phyloP scores from a whole-genome alignment of 352 stramenopile species.

The Globisporangium yorkense region DNA sequence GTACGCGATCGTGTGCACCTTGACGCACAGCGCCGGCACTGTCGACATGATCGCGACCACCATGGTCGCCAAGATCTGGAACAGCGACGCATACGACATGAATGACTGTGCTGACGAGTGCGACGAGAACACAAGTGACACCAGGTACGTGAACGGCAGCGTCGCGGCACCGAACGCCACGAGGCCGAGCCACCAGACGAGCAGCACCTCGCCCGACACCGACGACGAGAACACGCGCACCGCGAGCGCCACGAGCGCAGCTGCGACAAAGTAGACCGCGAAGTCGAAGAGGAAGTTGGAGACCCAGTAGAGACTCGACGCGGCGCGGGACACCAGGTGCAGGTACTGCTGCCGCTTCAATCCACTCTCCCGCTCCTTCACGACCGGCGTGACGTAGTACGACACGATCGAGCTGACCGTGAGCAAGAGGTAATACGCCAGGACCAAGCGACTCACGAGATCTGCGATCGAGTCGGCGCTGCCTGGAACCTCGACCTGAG shows the following conservation, averaged over 20 bases:
- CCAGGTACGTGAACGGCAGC: constrained; percentile 60
- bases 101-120: constrained; percentile 76
- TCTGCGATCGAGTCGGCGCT: neutral
- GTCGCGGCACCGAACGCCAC: constrained; percentile 42
- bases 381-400: constrained; percentile 57
- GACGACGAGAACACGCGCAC: constrained; percentile 30
- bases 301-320: constrained; percentile 61
- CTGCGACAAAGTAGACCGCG: constrained; percentile 30
- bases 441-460: constrained; percentile 84
- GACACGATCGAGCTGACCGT: constrained; percentile 56
- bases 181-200: constrained; percentile 29
- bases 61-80: constrained; percentile 55
- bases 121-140: constrained; percentile 63
- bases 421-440: constrained; percentile 80
- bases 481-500: neutral
- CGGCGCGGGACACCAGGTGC: constrained; percentile 42
- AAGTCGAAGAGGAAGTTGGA: constrained; percentile 69
- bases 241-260: constrained; percentile 24
- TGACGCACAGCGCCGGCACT: constrained; percentile 40
- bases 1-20: constrained; percentile 30
- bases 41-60: constrained; percentile 45
- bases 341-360: constrained; percentile 73
- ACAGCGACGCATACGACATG: constrained; percentile 64
- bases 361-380: constrained; percentile 65
- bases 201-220: constrained; percentile 27